These are phyloP conservation scores for Phaffomyces thermotolerans DNA, from an alignment of 805 yeast species.

Conservation along the genomic window DNA sequence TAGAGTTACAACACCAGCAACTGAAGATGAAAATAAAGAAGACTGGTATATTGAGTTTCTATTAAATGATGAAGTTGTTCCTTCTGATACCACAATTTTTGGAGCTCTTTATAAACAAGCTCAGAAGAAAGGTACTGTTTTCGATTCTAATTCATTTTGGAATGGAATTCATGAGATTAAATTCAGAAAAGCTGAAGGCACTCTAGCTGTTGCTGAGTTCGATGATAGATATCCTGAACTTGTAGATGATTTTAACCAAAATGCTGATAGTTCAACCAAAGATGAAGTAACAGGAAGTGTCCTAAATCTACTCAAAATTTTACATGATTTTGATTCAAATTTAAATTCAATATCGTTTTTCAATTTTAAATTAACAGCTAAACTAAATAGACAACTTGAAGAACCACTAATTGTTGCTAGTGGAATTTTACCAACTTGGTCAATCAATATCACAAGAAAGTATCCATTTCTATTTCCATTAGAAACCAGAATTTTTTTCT, in stretches of 20 bases:
- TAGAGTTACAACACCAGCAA: conserved; percentile 1
- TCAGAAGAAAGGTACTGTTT: conserved; percentile 29
- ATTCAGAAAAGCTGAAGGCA: conserved; percentile 34
- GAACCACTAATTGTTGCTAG: conserved; percentile 85
- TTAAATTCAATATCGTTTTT: conserved; percentile 35
- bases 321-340: conserved; percentile 29
- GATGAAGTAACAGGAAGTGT: conserved; percentile 23
- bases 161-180: conserved; percentile 42
- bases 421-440: conserved; percentile 83
- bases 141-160: conserved; percentile 53
- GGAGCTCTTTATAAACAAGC: conserved; percentile 60
- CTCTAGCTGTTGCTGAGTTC: conserved; percentile 14
- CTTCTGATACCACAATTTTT: conserved; percentile 63
- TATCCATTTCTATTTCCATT: conserved; percentile 83
- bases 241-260: conserved; percentile 22
- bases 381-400: conserved; percentile 78
- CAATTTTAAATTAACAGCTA: conserved; percentile 79
- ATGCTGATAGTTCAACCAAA: conserved; percentile 16
- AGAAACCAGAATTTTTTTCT: conserved; percentile 66
- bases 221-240: conserved; percentile 27
- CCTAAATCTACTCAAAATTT: conserved; percentile 40
- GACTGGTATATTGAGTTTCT: conserved; percentile 46
- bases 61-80: conserved; percentile 49
- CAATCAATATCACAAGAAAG: conserved; percentile 58
- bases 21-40: not conserved